Evolutionary conservation across 257 asterid genomes (phyloP), one percentile per base, ranked within the genome.

Genomic region (Buddleja alternifolia): DNA sequence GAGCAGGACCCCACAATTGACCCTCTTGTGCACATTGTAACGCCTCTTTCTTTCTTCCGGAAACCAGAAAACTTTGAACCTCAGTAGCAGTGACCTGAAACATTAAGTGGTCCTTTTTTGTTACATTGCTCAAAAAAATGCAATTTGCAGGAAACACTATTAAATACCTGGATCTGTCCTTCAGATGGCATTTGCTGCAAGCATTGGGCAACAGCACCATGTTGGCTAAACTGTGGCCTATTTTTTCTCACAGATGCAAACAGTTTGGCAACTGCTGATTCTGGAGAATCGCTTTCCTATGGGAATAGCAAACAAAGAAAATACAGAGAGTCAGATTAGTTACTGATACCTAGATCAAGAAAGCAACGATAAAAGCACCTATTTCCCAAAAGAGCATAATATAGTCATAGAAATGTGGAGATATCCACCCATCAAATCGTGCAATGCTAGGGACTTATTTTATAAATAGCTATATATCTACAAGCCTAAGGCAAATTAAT

Each of bases 1-100:
- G 92, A 67, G 99, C 97, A 71, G 95, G 97, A 40, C 97, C 97
- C 99, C 99, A 94, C 81, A 94, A 69, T 69, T 89, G 97, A 70
- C 99, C 97, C 84, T 89, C 96, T 75, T 89, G 97, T 62, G 99
- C 99, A 86, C 86, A 74, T 60, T 84, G 88, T 67, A 94, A 80
- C 55, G 97, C 99, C 77, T 94, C 99, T 75, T 68, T 87, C 84
- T 91, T 94, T 75, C 91, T 94, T 66, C 99, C 99, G 74, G 96
- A 91, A 70, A 91, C 97, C 68, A 94, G 82, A 64, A 91, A 93
- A 73, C 73, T 82, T 84, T 94, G 99, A 74, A 94, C 92, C 79
- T 83, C 96, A 52, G 82, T 75, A 72, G 99, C 99, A 74, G 96
- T 80, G 66, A 76, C 90, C 97, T 94, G 66, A 67, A 69, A 73